Evolutionary conservation across 495 filamentous ascomycete genomes (phyloP), one percentile per base, ranked within the genome.

Genomic region (Neurospora discreta): DNA sequence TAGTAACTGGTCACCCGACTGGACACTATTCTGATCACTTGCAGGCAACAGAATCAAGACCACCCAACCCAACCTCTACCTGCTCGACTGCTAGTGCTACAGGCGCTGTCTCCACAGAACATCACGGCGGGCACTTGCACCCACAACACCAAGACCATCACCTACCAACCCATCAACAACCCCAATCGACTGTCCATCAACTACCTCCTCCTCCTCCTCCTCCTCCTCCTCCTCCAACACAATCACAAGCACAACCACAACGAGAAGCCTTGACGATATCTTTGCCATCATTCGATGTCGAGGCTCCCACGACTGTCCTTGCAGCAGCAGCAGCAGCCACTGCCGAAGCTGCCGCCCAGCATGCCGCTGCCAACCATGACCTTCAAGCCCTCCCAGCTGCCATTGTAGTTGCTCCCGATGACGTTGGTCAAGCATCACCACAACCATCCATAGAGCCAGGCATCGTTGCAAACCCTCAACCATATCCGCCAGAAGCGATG

Each of bases 371-470:
- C 20, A 77, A 82, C 33, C 81, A 80, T 7, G 80, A 79, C 30
- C 79, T 84, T 39, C 81, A 83, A 68, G 82, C 80, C 7, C 76
- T 85, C 68, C 82, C 84, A 69, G 82, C 82, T 71, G 81, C 81
- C 38, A 78, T 82, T 30, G 77, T 77, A 70, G 75, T 73, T 13
- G 75, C 79, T 30, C 39, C 73, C 1, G 40, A 79, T 1, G 75
- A 71, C 8, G 75, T 10, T 39, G 38, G 6, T 13, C 52, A 58
- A 68, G 20, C 33, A 36, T 5, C 46, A 58, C 74, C 13, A 44
- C 73, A 38, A 70, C 71, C 72, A 73, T 74, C 16, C 39, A 78
- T 74, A 75, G 75, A 18, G 38, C 15, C 33, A 15, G 40, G 20
- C 39, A 52, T 42, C 39, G 26, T 23, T 39, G 30, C 44, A 20